phyloP scores from a whole-genome alignment of 1,284 basidiomycete genomes.

The Melampsora americana region DNA sequence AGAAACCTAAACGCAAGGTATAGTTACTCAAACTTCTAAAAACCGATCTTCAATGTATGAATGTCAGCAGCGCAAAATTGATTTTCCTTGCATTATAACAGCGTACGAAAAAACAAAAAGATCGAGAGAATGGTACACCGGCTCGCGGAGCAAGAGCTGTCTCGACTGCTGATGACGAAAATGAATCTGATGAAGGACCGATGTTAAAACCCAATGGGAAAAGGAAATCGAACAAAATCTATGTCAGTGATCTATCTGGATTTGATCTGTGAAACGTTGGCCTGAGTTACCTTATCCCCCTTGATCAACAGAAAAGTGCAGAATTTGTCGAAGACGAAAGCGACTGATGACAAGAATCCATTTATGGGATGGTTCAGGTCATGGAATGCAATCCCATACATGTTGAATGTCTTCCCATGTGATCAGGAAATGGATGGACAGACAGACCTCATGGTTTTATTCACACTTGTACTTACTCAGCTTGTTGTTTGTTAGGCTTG shows the following conservation, averaged over 20 bases:
- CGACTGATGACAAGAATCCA: conserved; percentile 8
- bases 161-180: conserved; percentile 37
- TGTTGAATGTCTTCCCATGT: too few relatives aligned
- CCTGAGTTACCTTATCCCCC: background rate
- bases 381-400: too few relatives aligned
- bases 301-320: conserved; percentile 38
- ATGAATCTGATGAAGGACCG: conserved; percentile 18
- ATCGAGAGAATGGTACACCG: background rate
- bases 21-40: background rate
- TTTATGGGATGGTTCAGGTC: too few relatives aligned
- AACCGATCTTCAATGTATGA: background rate
- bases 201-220: conserved; percentile 18
- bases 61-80: background rate
- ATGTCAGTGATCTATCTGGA: conserved; percentile 11
- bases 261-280: background rate
- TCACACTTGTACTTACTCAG: too few relatives aligned
- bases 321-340: conserved; percentile 42
- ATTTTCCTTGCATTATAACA: background rate
- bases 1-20: conserved; percentile 39
- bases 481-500: too few relatives aligned
- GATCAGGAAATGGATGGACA: too few relatives aligned
- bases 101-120: conserved; percentile 30
- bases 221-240: conserved; percentile 38
- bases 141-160: background rate
- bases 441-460: too few relatives aligned